Base-by-base conservation (phyloP, 164 flowering plant species). In the Piper betle region DNA sequence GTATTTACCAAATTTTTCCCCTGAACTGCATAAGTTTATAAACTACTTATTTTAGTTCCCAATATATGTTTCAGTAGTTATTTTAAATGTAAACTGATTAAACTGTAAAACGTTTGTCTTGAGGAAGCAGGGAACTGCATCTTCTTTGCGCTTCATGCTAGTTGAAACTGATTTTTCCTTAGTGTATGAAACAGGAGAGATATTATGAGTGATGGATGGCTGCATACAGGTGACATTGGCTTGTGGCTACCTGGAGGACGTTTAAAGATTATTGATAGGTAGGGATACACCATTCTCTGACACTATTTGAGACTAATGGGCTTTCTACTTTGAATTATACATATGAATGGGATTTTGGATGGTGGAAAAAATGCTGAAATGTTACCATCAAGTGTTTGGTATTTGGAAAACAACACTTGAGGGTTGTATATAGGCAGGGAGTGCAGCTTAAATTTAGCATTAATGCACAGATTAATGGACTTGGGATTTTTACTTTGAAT, bases 211-310 rank as follows among this genome's bases (percentile, higher is more conserved):
- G 92, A 89, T 58, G 88, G 90, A 69, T 89, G 96, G 98, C 82
- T 92, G 63, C 97, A 92, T 70, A 84, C 94, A 8, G 98, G 98
- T 70, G 98, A 93, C 58, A 82, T 93, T 56, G 98, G 98, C 46
- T 53, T 76, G 68, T 87, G 93, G 97, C 62, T 77, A 39, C 80
- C 80, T 59, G 87, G 81, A 60, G 97, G 97, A 12, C 94, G 97
- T 67, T 73, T 93, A 50, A 86, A 86, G 80, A 93, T 93, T 58
- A 85, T 93, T 74, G 98, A 93, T 73, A 86, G 98, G 98, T 87
- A 58, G 71, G 65, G 15, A 46, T 46, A 46, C 50, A 46, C 15
- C 7, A 1, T 46, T 46, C 3, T 10, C 15, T 46, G 10, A 46
- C 0, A 10, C 10, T 5, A 46, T 5, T 3, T 46, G 15, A 46